Evolutionary conservation across 2,329 filamentous ascomycete species (phyloP), one percentile per base, ranked within the genome.

Genomic region (Pseudocercospora ulei): DNA sequence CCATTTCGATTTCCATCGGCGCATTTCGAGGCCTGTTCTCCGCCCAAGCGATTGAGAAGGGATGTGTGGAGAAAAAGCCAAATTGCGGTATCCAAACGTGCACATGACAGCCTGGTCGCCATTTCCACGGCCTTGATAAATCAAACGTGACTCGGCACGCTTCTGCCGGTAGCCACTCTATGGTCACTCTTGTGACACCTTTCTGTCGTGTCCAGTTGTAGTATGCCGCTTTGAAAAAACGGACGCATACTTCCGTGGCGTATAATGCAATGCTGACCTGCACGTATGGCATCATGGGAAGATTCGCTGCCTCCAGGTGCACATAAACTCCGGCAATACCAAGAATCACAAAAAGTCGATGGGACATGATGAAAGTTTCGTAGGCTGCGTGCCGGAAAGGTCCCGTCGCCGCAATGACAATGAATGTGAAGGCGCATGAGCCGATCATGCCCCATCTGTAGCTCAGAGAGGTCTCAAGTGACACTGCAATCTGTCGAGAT

Each of bases 341-440:
- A 38, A 83, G 57, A 22, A 80, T 61, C 24, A 79, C 85, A 35
- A 93, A 65, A 23, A 82, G 61, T 51, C 93, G 86, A 64, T 96
- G 90, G 18, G 80, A 64, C 58, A 82, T 84, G 53, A 96, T 72
- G 65, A 98, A 98, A 1, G 85, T 92, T 65, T 98, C 90, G 66
- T 98, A 98, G 60, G 67, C 56, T 3, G 38, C 36, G 23, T 95
- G 88, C 45, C 90, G 79, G 35, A 98, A 58, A 0, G 86, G 80
- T 2, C 85, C 88, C 38, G 17, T 80, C 67, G 35, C 93, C 55
- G 38, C 56, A 29, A 96, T 68, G 28, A 82, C 70, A 94, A 95
- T 24, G 87, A 86, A 62, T 94, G 87, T 68, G 33, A 85, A 51
- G 7, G 72, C 65, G 33, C 73, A 59, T 9, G 62, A 63, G 29